Base-by-base conservation (phyloP, 2,329 filamentous ascomycete species). In the Fonsecaea monophora region DNA sequence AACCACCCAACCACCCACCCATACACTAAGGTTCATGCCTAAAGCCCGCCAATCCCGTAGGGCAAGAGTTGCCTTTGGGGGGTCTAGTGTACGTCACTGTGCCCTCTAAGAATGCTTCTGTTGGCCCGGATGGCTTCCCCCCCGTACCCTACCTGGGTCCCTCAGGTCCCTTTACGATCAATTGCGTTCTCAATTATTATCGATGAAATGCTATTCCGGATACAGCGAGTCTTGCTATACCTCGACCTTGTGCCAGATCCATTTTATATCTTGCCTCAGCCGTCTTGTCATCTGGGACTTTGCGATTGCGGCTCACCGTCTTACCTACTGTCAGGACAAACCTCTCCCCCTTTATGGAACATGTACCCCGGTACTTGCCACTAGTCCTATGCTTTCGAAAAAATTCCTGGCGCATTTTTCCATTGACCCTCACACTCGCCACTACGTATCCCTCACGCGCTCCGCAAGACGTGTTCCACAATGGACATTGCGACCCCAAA, bases 401-500 rank as follows among this genome's bases (percentile, higher is more conserved):
- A 57, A 45, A 25, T 25, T 25, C 30, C 54, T 53, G 25, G 38
- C 25, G 59, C 42, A 40, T n/a, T 57, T 57, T 38, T 42, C 50
- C 42, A n/a, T 53, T 42, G n/a, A 40, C 8, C 10, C 37, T 18
- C 15, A 21, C 15, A n/a, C 62, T 37, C 13, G 45, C 30, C 38
- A 50, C 21, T 9, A 59, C 42, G 30, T 38, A 30, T 40, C 18
- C 48, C 32, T 30, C 53, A 15, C 34, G 12, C 13, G 25, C 15
- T 4, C n/a, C 53, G 53, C 25, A 9, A n/a, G 34, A n/a, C 25
- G 35, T 40, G 48, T 61, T 48, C 38, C 56, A 34, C 62, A 58
- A 70, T 70, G 68, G 68, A 70, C 50, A 57, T 60, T n/a, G 50
- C 66, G 42, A 38, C 67, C 9, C 48, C 57, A 7, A 72, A 71